A percentile compares a stretch with the other conserved stretches of the same genome.
Conservation (phyloP, 495 filamentous ascomycete genomes). For the Lasiosphaeria hispida region DNA sequence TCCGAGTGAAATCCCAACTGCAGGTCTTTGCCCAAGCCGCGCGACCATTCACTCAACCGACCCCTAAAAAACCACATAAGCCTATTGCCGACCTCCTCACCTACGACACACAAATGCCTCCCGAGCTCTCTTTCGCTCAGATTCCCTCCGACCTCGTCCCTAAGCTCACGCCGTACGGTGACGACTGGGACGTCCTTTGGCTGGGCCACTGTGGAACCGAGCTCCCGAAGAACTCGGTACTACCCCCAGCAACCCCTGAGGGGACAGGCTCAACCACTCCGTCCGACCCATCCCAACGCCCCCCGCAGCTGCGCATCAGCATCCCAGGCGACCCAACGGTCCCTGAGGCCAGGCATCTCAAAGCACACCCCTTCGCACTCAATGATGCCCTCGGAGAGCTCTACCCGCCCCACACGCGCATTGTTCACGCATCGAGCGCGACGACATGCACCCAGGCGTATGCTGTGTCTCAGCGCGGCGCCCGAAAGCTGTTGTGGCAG, state of each 20-base stretch:
- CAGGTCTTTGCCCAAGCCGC: slow-evolving; percentile 38
- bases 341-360: slow-evolving; percentile 37
- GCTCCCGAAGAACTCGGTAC: slow-evolving; percentile 27
- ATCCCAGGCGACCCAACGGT: slow-evolving; percentile 41
- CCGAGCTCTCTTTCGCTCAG: neutral
- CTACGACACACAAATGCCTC: neutral
- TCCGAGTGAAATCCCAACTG: slow-evolving; percentile 45
- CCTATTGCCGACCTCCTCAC: slow-evolving; percentile 15
- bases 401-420: slow-evolving; percentile 43
- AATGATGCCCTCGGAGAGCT: slow-evolving; percentile 34
- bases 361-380: slow-evolving; percentile 45
- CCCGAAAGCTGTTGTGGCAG: slow-evolving; percentile 41
- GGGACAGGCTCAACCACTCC: neutral
- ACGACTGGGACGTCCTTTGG: slow-evolving; percentile 51
- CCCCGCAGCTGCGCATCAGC: slow-evolving; percentile 30
- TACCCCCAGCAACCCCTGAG: neutral
- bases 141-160: neutral
- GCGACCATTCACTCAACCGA: slow-evolving; percentile 26
- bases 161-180: slow-evolving; percentile 35
- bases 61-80: neutral
- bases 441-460: slow-evolving; percentile 48
- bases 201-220: slow-evolving; percentile 50
- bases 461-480: slow-evolving; percentile 44
- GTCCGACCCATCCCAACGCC: neutral
- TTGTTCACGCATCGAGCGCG: slow-evolving; percentile 40